Percentiles rank a stretch among this genome's conserved stretches.
Conservation (phyloP, 2,329 filamentous ascomycete species). For the Trichoderma arundinaceum region DNA sequence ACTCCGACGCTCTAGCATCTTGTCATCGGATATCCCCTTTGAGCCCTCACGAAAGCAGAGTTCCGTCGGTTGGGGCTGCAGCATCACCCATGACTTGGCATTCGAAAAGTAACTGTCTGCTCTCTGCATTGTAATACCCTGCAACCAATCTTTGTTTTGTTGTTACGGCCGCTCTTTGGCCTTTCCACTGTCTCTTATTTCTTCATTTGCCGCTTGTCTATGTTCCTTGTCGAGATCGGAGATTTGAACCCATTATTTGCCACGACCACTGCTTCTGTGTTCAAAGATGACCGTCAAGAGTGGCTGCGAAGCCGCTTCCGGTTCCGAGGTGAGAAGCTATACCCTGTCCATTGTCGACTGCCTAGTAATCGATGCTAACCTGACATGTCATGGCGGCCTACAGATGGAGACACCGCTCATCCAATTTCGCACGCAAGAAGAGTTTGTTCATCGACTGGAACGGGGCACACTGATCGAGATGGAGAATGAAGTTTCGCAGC, state of each 20-base stretch:
- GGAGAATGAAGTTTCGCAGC: conserved; percentile 40
- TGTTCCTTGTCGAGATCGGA: no score
- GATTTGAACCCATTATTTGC: background rate
- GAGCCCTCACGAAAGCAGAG: background rate
- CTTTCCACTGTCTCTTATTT: background rate
- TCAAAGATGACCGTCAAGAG: no score
- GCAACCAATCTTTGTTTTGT: background rate
- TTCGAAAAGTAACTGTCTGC: background rate
- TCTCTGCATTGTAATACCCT: background rate
- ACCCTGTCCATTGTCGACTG: no score
- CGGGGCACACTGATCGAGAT: conserved; percentile 45
- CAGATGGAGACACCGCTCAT: conserved; percentile 28
- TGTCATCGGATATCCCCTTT: background rate
- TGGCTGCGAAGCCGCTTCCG: no score
- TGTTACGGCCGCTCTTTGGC: background rate
- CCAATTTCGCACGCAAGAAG: conserved; percentile 37
- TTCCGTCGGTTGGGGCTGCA: no score
- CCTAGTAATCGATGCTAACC: background rate
- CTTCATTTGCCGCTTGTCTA: background rate
- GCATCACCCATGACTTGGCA: background rate
- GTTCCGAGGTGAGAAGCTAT: no score
- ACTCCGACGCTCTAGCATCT: no score
- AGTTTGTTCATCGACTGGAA: conserved; percentile 41
- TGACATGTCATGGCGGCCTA: background rate
- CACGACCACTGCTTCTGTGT: background rate